Base-by-base conservation (phyloP, 2,329 filamentous ascomycete genomes). In the Aspergillus pseudoterreus region DNA sequence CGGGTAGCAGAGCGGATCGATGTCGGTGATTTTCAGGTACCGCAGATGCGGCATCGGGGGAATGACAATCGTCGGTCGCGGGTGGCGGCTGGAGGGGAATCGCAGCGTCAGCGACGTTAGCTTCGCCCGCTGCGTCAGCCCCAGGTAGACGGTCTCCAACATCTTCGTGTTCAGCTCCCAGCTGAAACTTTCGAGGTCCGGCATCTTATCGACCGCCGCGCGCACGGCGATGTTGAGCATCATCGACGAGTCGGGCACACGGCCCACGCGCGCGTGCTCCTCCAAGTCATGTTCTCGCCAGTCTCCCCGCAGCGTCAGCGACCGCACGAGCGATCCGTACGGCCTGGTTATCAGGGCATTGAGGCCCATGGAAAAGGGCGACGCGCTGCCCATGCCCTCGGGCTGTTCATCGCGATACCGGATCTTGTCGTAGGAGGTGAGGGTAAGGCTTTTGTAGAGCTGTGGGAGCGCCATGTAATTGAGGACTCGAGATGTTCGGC, bases 391-490 rank as follows among this genome's bases (percentile, higher is more conserved):
- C 64, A 79, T 82, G 10, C 82, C 83, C 62, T 84, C 81, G 0
- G 82, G 80, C 39, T 76, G 63, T 46, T 82, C 81, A 58, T 80
- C 74, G 54, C 77, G 71, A 62, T 83, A 84, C 45, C 82, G 78
- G 24, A 84, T 81, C 36, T 78, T 77, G 45, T 78, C 71, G 63
- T 85, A 83, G 6, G 81, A 82, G 49, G 74, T 78, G 32, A 86
- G 70, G 5, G 74, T 78, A 48, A 85, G 76, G 32, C 71, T 67
- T 63, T 76, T 74, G 67, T 85, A 86, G 38, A 86, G 76, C 51
- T 80, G 80, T 17, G 83, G 82, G 2, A 85, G 71, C 32, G 80
- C 75, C 81, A 86, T 84, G 69, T 85, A 86, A 58, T 84, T 82
- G 59, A 85, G 75, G 38, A 85, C 75, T 12, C 81, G 76, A 55